These are phyloP conservation scores for Fusarium duplospermum DNA, from an alignment of 2,329 filamentous ascomycete species.

Conservation along the genomic window DNA sequence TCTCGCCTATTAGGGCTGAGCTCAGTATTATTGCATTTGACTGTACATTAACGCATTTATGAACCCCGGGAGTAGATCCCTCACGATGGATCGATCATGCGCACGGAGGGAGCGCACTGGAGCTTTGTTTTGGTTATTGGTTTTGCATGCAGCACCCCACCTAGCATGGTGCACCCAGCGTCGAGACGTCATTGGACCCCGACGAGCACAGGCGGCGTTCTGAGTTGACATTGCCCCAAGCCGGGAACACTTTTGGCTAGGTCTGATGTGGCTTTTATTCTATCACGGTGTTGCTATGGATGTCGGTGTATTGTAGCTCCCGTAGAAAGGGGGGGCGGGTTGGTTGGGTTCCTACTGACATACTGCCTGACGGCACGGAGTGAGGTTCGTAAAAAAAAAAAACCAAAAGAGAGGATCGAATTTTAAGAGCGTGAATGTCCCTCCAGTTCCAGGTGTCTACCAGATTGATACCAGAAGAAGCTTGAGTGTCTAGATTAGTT, in stretches of 20 bases:
- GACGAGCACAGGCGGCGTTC: constrained; percentile 37
- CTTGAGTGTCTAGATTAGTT: not conserved
- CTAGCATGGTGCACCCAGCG: constrained; percentile 20
- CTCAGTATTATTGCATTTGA: constrained; percentile 28
- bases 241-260: constrained; percentile 7
- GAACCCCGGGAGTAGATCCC: constrained; percentile 35
- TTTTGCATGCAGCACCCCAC: constrained; percentile 34
- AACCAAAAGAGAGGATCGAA: constrained; percentile 25
- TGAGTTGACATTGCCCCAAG: constrained; percentile 25
- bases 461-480: constrained; percentile 13
- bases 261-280: constrained; percentile 34
- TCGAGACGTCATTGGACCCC: constrained; percentile 5
- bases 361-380: constrained; percentile 30
- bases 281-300: constrained; percentile 30
- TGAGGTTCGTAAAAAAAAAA: constrained; percentile 41
- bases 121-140: constrained; percentile 34
- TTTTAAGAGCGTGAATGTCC: constrained; percentile 27
- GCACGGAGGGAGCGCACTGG: constrained; percentile 36
- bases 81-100: constrained; percentile 34
- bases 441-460: not conserved
- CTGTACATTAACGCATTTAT: constrained; percentile 46
- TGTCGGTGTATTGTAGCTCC: constrained; percentile 21
- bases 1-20: constrained; percentile 18
- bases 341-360: constrained; percentile 20
- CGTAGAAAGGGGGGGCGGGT: constrained; percentile 27